phyloP scores from a whole-genome alignment of 2,329 filamentous ascomycete genomes.

The Aspergillus udagawae region DNA sequence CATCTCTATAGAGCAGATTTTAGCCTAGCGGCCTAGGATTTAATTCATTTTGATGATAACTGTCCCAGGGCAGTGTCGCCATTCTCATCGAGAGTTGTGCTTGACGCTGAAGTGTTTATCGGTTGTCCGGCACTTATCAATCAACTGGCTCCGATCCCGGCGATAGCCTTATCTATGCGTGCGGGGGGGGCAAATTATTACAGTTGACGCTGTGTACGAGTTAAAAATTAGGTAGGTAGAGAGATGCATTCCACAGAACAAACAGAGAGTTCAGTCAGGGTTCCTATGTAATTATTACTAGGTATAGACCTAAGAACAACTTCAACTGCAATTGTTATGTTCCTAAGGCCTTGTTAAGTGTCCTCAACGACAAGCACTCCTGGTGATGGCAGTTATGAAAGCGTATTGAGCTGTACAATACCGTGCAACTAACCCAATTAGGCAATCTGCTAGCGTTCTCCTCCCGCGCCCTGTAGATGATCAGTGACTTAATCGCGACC shows the following conservation, averaged over 20 bases:
- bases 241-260: neutral
- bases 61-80: neutral
- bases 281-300: neutral
- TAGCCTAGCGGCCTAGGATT: neutral
- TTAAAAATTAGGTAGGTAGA: no score
- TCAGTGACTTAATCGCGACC: constrained; percentile 7
- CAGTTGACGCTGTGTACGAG: neutral
- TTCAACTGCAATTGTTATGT: neutral
- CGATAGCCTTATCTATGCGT: constrained; percentile 35
- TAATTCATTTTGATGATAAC: neutral
- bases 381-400: neutral
- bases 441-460: neutral
- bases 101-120: neutral
- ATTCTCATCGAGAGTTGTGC: neutral
- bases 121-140: constrained; percentile 14
- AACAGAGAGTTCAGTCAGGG: neutral
- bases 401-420: neutral
- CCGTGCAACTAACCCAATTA: neutral
- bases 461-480: constrained; percentile 21
- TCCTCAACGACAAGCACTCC: neutral
- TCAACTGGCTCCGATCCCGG: constrained; percentile 26
- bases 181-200: constrained; percentile 9
- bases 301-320: neutral
- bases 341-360: neutral
- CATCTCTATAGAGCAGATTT: neutral